These are phyloP conservation scores for Priceomyces medius DNA, from an alignment of 805 yeast genomes.

Conservation along the genomic window DNA sequence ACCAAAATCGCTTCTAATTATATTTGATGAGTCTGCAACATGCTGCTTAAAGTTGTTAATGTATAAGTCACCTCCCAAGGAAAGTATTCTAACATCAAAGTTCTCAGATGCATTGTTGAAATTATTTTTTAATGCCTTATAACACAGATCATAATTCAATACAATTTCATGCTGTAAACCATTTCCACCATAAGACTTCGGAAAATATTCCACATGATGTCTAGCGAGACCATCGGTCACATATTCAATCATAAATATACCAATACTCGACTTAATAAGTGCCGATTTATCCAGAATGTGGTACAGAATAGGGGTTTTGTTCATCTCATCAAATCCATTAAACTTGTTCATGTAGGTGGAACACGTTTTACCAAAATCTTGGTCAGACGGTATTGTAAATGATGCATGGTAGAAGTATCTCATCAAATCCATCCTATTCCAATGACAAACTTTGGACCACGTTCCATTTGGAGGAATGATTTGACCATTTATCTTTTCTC, in stretches of 20 bases:
- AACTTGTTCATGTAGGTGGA: slow-evolving; percentile 29
- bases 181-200: slow-evolving; percentile 52
- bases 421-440: slow-evolving; percentile 81
- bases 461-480: slow-evolving; percentile 35
- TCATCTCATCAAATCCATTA: slow-evolving; percentile 12
- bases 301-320: slow-evolving; percentile 22
- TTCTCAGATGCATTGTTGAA: slow-evolving; percentile 25
- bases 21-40: slow-evolving; percentile 13
- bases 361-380: slow-evolving; percentile 44
- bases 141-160: slow-evolving; percentile 47
- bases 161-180: slow-evolving; percentile 58
- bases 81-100: slow-evolving; percentile 52
- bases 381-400: slow-evolving; percentile 68
- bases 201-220: slow-evolving; percentile 60
- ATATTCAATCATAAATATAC: slow-evolving; percentile 76
- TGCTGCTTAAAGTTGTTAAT: slow-evolving; percentile 49
- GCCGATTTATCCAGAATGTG: slow-evolving; percentile 21
- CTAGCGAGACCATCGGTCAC: slow-evolving; percentile 56
- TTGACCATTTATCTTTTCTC: slow-evolving; percentile 52
- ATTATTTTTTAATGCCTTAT: slow-evolving; percentile 26
- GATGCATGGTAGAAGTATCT: slow-evolving; percentile 81
- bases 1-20: slow-evolving; percentile 40
- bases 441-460: slow-evolving; percentile 68
- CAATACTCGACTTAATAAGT: slow-evolving; percentile 53
- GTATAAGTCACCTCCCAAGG: slow-evolving; percentile 61